Evolutionary conservation across 345 rosid genomes (phyloP).

Genomic region (Raphanus sativus): DNA sequence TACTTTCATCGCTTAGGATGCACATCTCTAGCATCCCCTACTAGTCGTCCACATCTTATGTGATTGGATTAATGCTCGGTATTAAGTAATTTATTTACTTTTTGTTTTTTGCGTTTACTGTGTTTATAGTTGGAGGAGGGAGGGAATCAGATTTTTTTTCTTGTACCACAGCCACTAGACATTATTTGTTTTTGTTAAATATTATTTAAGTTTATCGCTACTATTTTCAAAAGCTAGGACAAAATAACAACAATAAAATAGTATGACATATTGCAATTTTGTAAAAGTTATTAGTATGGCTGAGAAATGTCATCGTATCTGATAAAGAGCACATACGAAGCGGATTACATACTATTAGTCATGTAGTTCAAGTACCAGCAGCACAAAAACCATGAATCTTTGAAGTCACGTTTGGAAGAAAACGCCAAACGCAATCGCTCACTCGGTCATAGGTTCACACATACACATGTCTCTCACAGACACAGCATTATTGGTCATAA

Average conservation of each 20-base stretch:
- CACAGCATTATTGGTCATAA: conserved; percentile 26
- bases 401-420: not conserved
- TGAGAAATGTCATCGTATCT: not conserved
- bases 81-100: not conserved
- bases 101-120: not conserved
- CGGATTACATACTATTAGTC: not conserved
- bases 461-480: conserved; percentile 25
- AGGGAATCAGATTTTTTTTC: not conserved
- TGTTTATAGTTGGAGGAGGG: conserved; percentile 6
- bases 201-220: not conserved
- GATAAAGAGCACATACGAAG: not conserved
- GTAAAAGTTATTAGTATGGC: not conserved
- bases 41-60: conserved; percentile 20
- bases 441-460: conserved; percentile 27
- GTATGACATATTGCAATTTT: not conserved
- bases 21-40: conserved; percentile 24
- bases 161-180: not conserved
- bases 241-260: not conserved
- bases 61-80: not conserved
- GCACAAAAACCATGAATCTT: conserved; percentile 1
- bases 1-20: conserved; percentile 15
- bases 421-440: conserved; percentile 25
- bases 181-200: not conserved
- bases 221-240: not conserved
- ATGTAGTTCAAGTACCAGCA: not conserved